Conservation (phyloP, 169 alveolate species). For the Plasmodium blacklocki region DNA sequence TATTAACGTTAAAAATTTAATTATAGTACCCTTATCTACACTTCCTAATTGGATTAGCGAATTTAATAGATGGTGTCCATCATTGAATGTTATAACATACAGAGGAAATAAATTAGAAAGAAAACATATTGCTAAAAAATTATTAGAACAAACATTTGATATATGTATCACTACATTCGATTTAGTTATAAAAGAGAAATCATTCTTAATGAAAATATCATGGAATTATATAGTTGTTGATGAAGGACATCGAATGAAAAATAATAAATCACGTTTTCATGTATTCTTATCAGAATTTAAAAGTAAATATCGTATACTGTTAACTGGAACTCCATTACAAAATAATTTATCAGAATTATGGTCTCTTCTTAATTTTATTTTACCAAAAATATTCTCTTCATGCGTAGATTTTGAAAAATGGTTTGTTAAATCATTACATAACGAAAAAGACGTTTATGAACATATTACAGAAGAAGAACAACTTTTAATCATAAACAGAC, state of each 20-base stretch:
- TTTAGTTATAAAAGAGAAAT: slow-evolving; percentile 73
- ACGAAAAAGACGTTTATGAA: slow-evolving; percentile 36
- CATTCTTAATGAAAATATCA: slow-evolving; percentile 81
- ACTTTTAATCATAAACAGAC: slow-evolving; percentile 86
- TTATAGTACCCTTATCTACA: slow-evolving; percentile 97
- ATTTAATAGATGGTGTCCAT: slow-evolving; percentile 95
- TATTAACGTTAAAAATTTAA: slow-evolving; percentile 84
- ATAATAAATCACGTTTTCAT: slow-evolving; percentile 95
- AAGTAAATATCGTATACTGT: slow-evolving; percentile 95
- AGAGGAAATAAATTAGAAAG: slow-evolving; percentile 96
- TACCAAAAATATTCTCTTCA: slow-evolving; percentile 97
- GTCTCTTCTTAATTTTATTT: slow-evolving; percentile 98
- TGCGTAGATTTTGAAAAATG: slow-evolving; percentile 97
- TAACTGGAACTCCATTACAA: slow-evolving; percentile 99
- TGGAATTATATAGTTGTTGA: slow-evolving; percentile 98
- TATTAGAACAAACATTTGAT: slow-evolving; percentile 74
- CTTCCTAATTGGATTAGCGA: slow-evolving; percentile 98
- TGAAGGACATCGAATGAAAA: slow-evolving; percentile 99
- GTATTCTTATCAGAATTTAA: slow-evolving; percentile 88
- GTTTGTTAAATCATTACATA: slow-evolving; percentile 87
- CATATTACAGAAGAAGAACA: slow-evolving; percentile 58
- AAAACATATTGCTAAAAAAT: slow-evolving; percentile 33
- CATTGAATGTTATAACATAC: slow-evolving; percentile 94
- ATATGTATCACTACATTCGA: slow-evolving; percentile 80
- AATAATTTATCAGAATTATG: slow-evolving; percentile 98